A percentile compares a stretch with the other conserved stretches of the same genome.
Conservation (phyloP, 169 alveolate species). For the Plasmodium gaboni region DNA sequence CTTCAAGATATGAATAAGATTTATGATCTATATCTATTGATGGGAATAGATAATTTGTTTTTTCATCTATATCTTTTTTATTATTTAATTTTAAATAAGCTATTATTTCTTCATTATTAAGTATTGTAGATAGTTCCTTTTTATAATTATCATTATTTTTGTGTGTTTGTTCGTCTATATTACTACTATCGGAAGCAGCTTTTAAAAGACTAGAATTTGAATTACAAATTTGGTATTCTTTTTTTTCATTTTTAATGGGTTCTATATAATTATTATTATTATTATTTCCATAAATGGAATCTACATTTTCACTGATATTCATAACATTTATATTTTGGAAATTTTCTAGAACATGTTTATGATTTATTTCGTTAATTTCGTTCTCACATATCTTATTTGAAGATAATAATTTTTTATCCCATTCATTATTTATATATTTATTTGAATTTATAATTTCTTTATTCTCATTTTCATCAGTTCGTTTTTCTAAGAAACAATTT, state of each 20-base stretch:
- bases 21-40: constrained; percentile 21
- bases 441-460: no score
- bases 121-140: background rate
- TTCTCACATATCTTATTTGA: no score
- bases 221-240: background rate
- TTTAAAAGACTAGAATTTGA: no score
- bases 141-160: constrained; percentile 9
- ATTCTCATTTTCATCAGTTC: no score
- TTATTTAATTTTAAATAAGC: constrained; percentile 8
- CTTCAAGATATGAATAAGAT: background rate
- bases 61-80: constrained; percentile 31
- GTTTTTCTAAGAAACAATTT: no score
- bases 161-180: background rate
- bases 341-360: no score
- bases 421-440: no score
- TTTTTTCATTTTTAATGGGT: background rate
- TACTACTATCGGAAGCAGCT: no score
- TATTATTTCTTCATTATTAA: constrained; percentile 10
- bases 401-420: no score
- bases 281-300: background rate
- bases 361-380: no score
- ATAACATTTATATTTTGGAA: no score
- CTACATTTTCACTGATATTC: background rate
- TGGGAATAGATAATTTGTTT: constrained; percentile 26
- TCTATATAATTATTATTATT: background rate